Base-by-base conservation (phyloP, 2,329 filamentous ascomycete species). In the Drechslerella dactyloides region DNA sequence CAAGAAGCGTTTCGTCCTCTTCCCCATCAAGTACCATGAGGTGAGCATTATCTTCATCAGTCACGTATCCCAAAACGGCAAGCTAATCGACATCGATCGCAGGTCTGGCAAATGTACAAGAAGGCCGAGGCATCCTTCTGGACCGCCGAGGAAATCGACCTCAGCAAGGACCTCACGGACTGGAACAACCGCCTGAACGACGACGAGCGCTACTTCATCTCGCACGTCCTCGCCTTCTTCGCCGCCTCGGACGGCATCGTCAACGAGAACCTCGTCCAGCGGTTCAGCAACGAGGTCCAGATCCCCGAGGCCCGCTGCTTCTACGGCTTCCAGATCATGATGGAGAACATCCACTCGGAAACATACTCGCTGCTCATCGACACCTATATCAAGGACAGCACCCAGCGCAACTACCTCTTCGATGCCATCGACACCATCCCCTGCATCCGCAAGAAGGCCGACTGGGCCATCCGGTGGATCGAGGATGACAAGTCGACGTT, bases 101-200 rank as follows among this genome's bases (percentile, higher is more conserved):
- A 97, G 93, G 96, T 97, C 82, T 99, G 94, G 94, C 93, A 97
- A 82, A 97, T 97, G 93, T 99, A 99, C 87, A 99, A 99, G 88
- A 97, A 97, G 84, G 93, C 93, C 76, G 93, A 99, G 82, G 94
- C 94, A 59, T 97, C 94, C 48, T 99, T 99, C 89, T 99, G 94
- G 94, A 99, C 94, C 46, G 94, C 94, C 58, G 94, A 99, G 82
- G 94, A 99, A 85, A 97, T 99, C 77, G 94, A 99, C 82, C 87
- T 99, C 57, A 97, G 93, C 78, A 99, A 99, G 84, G 94, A 99
- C 81, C 85, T 97, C 69, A 91, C 97, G 84, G 94, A 99, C 84
- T 99, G 94, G 94, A 96, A 96, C 86, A 96, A 97, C 85, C 89
- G 89, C 77, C 84, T 99, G 77, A 99, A 90, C 80, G 90, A 97